Evolutionary conservation across 2,329 filamentous ascomycete genomes (phyloP), one percentile per base, ranked within the genome.

Genomic region (Zymoseptoria tritici): DNA sequence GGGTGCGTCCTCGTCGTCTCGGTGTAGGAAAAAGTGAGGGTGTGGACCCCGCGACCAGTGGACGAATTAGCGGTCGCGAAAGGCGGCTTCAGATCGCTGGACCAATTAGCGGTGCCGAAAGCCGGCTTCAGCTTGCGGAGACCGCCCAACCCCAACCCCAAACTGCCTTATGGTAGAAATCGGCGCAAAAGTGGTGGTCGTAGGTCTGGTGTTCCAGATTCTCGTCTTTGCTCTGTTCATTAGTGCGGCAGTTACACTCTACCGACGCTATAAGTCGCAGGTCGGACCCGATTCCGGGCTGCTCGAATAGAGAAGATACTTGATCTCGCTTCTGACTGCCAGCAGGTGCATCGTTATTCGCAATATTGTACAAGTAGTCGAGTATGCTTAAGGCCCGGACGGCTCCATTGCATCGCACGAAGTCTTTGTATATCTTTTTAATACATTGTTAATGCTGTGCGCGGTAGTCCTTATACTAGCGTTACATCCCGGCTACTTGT

Each of bases 151-250:
- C n/a, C n/a, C n/a, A n/a, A n/a, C n/a, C n/a, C n/a, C n/a, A n/a
- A n/a, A n/a, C n/a, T n/a, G n/a, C n/a, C n/a, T n/a, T n/a, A n/a
- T n/a, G n/a, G n/a, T n/a, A n/a, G n/a, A n/a, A n/a, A n/a, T 72
- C 16, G 81, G 80, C n/a, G 69, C 81, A 62, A 76, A 79, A 16
- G 73, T 86, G 51, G 79, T 86, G 13, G 71, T 86, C 5, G 79
- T 66, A 1, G 84, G 84, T 1, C 72, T 88, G 1, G 68, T 81
- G 36, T 70, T 86, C 24, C 85, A 87, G 67, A 76, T 87, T 20
- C 46, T 83, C 52, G 78, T 82, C 58, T 86, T 87, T 62, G 77
- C 76, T 21, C 70, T 85, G 31, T 87, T 87, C 66, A 71, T 82
- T 51, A 60, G 78, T 5, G 77, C 78, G 2, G 76, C 81, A 0